Evolutionary conservation across 164 flowering plant species (phyloP), one percentile per base, ranked within the genome.

Genomic region (Tinospora cordifolia): DNA sequence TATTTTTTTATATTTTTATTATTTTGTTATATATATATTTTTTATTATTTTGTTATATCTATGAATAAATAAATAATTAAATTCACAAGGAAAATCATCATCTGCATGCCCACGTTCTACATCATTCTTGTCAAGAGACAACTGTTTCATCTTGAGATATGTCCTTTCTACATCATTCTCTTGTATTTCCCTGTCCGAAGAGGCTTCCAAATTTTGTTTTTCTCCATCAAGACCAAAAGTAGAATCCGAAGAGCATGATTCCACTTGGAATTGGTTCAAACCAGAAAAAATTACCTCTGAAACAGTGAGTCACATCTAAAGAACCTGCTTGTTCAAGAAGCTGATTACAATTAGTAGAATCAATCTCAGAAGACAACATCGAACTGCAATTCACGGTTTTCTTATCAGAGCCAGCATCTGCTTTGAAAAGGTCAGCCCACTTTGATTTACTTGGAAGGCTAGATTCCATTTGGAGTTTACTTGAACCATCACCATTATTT

Each of bases 71-170:
- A n/a, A n/a, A n/a, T n/a, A n/a, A n/a, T n/a, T n/a, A n/a, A n/a
- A n/a, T n/a, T n/a, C n/a, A n/a, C n/a, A n/a, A n/a, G n/a, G n/a
- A n/a, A n/a, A n/a, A n/a, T n/a, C n/a, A n/a, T n/a, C n/a, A n/a
- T n/a, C n/a, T n/a, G n/a, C n/a, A n/a, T n/a, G n/a, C n/a, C n/a
- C n/a, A n/a, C n/a, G n/a, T n/a, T n/a, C n/a, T n/a, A n/a, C n/a
- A n/a, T n/a, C n/a, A n/a, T n/a, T n/a, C n/a, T n/a, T n/a, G n/a
- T n/a, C n/a, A n/a, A 65, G 69, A 72, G 81, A 76, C 66, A 87
- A 64, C 69, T 87, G 75, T 72, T 83, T 69, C 47, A 84, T 71
- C 77, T 86, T 82, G 71, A 13, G 44, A 49, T 63, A 76, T 12
- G 86, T 71, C 21, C 62, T 21, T 19, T 79, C 80, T 75, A 74